Conservation (phyloP, 2,329 filamentous ascomycete genomes). For the Fusarium pseudonygamai region DNA sequence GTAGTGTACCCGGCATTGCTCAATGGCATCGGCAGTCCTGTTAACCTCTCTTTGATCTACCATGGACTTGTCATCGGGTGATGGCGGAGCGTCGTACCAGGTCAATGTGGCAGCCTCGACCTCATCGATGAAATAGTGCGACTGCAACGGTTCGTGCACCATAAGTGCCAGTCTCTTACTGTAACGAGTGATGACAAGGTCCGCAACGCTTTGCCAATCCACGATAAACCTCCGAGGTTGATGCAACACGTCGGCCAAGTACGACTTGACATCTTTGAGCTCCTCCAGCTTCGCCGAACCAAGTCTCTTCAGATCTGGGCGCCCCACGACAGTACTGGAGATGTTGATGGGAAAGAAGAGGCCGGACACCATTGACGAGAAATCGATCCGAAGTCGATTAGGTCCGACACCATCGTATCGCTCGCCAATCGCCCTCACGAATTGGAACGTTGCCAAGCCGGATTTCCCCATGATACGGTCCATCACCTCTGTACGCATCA, state of each 20-base stretch:
- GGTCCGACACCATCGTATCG: conserved; percentile 58
- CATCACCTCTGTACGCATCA: conserved; percentile 40
- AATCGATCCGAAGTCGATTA: conserved; percentile 56
- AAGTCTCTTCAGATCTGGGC: conserved; percentile 49
- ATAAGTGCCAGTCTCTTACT: conserved; percentile 61
- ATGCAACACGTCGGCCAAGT: conserved; percentile 56
- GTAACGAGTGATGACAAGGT: conserved; percentile 73
- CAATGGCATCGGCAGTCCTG: conserved; percentile 51
- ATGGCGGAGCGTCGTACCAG: conserved; percentile 53
- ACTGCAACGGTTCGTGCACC: conserved; percentile 39
- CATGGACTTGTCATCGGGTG: conserved; percentile 33
- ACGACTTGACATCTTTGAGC: conserved; percentile 50
- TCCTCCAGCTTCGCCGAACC: conserved; percentile 43
- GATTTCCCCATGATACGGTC: conserved; percentile 26
- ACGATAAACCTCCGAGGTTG: conserved; percentile 46
- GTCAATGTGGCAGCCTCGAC: conserved; percentile 53
- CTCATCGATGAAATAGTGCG: conserved; percentile 47
- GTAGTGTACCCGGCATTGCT: conserved; percentile 58
- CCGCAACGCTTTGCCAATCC: conserved; percentile 73
- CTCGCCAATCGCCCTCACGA: conserved; percentile 52
- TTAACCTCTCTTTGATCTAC: conserved; percentile 44
- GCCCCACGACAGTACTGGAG: conserved; percentile 51
- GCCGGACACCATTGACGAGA: conserved; percentile 61
- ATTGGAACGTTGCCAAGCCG: conserved; percentile 51
- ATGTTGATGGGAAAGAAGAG: conserved; percentile 62